A percentile compares a stretch with the other conserved stretches of the same genome.
phyloP scores from a whole-genome alignment of 1,284 basidiomycete species.

The Bjerkandera adusta region DNA sequence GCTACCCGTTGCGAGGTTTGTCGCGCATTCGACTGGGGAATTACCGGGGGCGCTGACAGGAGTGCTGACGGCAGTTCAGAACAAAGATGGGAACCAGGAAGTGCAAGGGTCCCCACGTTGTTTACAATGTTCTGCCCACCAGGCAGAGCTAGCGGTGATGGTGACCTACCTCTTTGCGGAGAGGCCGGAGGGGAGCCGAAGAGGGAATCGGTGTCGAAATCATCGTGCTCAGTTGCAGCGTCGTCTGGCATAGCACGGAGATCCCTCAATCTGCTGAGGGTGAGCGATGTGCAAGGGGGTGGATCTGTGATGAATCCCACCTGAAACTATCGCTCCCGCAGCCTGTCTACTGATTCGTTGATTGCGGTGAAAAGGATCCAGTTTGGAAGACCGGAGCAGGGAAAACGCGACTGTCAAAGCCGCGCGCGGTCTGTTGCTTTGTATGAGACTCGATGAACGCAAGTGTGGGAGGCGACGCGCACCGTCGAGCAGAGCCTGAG shows the following conservation, averaged over 20 bases:
- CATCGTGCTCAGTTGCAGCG: slow-evolving; percentile 22
- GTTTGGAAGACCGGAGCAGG: not conserved
- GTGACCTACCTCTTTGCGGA: slow-evolving; percentile 73
- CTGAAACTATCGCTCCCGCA: not conserved
- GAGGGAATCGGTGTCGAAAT: slow-evolving; percentile 62
- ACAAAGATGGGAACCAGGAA: slow-evolving; percentile 85
- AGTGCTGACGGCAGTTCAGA: slow-evolving; percentile 73
- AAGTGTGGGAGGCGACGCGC: too few species aligned
- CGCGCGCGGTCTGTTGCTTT: not conserved
- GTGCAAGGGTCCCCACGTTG: slow-evolving; percentile 95
- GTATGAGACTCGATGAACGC: too few species aligned
- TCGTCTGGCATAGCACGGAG: slow-evolving; percentile 22
- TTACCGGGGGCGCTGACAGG: slow-evolving; percentile 68
- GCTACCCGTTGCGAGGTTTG: slow-evolving; percentile 5
- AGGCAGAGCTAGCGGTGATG: slow-evolving; percentile 54
- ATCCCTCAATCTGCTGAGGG: slow-evolving; percentile 7
- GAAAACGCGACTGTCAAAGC: slow-evolving; percentile 1
- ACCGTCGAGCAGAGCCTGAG: too few species aligned
- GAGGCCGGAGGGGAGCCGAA: slow-evolving; percentile 79
- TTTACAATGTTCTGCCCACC: slow-evolving; percentile 46
- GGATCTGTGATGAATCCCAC: slow-evolving; percentile 1
- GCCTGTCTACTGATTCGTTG: not conserved
- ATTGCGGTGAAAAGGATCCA: not conserved
- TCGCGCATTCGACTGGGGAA: slow-evolving; percentile 20
- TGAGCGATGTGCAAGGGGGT: not conserved